Evolutionary conservation across 805 yeast genomes (phyloP).

Genomic region (Suhomyces sp.): DNA sequence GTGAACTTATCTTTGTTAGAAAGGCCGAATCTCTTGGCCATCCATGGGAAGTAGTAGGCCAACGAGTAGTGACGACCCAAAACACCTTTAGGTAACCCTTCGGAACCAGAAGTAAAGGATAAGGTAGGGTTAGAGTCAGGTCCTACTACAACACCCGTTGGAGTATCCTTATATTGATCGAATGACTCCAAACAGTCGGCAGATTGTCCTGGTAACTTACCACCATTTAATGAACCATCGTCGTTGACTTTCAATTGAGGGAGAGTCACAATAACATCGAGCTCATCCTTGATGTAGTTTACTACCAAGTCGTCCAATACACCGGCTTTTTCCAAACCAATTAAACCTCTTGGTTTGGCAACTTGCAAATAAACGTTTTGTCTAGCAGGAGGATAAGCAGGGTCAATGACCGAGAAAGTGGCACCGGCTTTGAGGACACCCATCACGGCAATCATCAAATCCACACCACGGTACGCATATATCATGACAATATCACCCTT

Average conservation of each 20-base stretch:
- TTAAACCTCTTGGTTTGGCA: conserved; percentile 88
- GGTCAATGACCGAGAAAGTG: conserved; percentile 96
- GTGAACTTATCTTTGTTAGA: conserved; percentile 84
- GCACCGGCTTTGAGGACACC: conserved; percentile 99
- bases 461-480: conserved; percentile 96
- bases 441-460: conserved; percentile 92
- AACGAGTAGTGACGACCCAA: conserved; percentile 95
- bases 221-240: conserved; percentile 71
- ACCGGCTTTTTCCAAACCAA: conserved; percentile 91
- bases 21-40: conserved; percentile 81
- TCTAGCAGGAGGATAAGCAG: conserved; percentile 98
- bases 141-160: conserved; percentile 90
- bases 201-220: conserved; percentile 27
- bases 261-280: conserved; percentile 68
- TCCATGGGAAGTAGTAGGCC: conserved; percentile 98
- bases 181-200: conserved; percentile 51
- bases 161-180: conserved; percentile 45
- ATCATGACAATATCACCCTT: conserved; percentile 97
- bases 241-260: conserved; percentile 76
- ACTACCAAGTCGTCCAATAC: conserved; percentile 70
- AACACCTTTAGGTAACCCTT: conserved; percentile 98
- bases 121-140: conserved; percentile 97
- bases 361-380: conserved; percentile 91
- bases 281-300: conserved; percentile 69
- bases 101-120: conserved; percentile 96